Conservation (phyloP, 2,329 filamentous ascomycete genomes). For the Calonectria pteridis region DNA sequence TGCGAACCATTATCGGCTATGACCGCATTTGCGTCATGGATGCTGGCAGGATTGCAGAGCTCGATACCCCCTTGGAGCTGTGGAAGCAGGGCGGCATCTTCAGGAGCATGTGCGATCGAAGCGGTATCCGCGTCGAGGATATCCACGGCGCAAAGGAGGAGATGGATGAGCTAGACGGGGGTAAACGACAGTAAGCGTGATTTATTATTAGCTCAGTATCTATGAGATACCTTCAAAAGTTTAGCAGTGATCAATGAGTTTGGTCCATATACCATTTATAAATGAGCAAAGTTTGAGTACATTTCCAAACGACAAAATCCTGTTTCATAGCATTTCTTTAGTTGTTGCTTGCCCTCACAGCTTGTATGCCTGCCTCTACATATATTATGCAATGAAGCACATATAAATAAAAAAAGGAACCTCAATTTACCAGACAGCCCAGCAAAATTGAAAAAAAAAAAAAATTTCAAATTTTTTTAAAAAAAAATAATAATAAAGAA, state of each 20-base stretch:
- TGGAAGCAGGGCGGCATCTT: conserved; percentile 86
- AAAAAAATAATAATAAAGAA: too few species aligned
- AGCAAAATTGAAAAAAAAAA: neutral
- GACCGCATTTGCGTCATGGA: conserved; percentile 99
- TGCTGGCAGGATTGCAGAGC: conserved; percentile 85
- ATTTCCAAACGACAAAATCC: neutral
- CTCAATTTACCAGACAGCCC: neutral
- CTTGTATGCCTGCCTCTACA: neutral
- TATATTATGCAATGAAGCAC: neutral
- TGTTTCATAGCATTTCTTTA: neutral
- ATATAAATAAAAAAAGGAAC: neutral
- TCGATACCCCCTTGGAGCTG: conserved; percentile 80
- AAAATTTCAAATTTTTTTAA: neutral
- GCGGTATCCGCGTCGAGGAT: conserved; percentile 76
- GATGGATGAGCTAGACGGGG: conserved; percentile 36
- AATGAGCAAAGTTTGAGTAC: neutral
- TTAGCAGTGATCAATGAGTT: neutral
- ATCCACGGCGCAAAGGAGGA: conserved; percentile 60
- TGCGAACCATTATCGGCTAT: conserved; percentile 93
- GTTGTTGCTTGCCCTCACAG: neutral
- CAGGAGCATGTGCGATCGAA: conserved; percentile 88
- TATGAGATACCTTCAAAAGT: neutral
- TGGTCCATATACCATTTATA: neutral
- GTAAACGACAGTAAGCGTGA: neutral
- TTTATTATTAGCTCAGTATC: neutral